These are phyloP conservation scores for Anacardium occidentale DNA, from an alignment of 345 rosid species.

Conservation along the genomic window DNA sequence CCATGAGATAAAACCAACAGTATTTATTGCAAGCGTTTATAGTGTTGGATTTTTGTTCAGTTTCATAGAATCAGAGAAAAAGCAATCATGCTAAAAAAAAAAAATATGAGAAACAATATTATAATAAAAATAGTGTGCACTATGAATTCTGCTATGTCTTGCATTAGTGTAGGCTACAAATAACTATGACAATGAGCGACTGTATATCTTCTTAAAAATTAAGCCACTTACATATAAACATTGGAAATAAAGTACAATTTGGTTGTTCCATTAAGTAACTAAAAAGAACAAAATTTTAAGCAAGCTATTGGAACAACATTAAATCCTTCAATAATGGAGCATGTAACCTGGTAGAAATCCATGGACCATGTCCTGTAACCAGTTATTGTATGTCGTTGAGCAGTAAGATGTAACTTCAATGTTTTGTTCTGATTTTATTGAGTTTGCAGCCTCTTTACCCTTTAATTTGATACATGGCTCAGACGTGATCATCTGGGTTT, in stretches of 20 bases:
- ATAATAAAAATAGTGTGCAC: too few relatives aligned
- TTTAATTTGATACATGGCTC: too few relatives aligned
- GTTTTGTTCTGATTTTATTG: too few relatives aligned
- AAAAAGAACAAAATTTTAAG: background rate
- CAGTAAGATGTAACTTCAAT: too few relatives aligned
- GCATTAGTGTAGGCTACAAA: background rate
- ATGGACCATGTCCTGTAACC: background rate
- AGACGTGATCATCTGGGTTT: too few relatives aligned
- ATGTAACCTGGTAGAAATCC: background rate
- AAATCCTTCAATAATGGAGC: too few relatives aligned
- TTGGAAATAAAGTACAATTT: background rate
- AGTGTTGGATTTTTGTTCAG: background rate
- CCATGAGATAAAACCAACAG: background rate
- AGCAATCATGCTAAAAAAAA: background rate
- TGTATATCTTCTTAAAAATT: background rate
- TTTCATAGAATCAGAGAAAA: background rate
- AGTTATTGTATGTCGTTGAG: background rate
- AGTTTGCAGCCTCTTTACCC: too few relatives aligned
- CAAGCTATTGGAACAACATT: background rate
- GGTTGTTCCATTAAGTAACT: background rate
- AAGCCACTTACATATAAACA: background rate
- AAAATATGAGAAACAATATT: background rate
- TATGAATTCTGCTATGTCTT: background rate
- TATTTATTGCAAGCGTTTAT: background rate
- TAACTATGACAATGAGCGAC: background rate